These are phyloP conservation scores for Fusarium sp. DNA, from an alignment of 2,329 filamentous ascomycete species.

Conservation along the genomic window DNA sequence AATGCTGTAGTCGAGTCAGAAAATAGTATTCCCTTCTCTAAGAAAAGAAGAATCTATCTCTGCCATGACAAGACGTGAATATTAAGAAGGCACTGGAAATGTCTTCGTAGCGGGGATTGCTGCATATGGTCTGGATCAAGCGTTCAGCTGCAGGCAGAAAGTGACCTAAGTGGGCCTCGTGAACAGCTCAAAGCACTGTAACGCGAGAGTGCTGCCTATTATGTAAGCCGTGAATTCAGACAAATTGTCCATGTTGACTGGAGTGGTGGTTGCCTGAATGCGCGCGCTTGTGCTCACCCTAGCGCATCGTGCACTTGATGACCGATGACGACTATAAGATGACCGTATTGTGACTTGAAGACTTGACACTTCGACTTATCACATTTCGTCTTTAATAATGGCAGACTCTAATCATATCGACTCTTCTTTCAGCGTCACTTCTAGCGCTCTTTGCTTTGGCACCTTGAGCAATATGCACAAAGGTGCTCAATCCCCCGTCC, in stretches of 20 bases:
- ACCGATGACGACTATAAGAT: background rate
- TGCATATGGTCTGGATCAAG: background rate
- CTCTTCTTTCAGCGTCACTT: background rate
- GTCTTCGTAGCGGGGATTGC: background rate
- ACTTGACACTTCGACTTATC: background rate
- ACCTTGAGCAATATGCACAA: background rate
- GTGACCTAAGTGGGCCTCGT: background rate
- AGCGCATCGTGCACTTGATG: background rate
- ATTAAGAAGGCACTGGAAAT: background rate
- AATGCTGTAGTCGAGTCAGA: constrained; percentile 2
- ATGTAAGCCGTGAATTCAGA: background rate
- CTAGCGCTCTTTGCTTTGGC: background rate
- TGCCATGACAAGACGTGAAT: background rate
- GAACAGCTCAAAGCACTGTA: background rate
- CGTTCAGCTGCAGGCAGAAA: background rate
- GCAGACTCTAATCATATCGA: background rate
- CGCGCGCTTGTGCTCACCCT: background rate
- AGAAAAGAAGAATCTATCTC: background rate
- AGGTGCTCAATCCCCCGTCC: background rate
- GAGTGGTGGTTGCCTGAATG: background rate
- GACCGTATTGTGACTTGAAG: too few species aligned
- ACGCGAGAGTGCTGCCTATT: background rate
- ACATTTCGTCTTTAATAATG: background rate
- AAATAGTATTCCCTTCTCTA: background rate
- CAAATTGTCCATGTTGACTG: background rate